Conservation (phyloP, 257 asterid genomes). For the Solanum bulbocastanum region DNA sequence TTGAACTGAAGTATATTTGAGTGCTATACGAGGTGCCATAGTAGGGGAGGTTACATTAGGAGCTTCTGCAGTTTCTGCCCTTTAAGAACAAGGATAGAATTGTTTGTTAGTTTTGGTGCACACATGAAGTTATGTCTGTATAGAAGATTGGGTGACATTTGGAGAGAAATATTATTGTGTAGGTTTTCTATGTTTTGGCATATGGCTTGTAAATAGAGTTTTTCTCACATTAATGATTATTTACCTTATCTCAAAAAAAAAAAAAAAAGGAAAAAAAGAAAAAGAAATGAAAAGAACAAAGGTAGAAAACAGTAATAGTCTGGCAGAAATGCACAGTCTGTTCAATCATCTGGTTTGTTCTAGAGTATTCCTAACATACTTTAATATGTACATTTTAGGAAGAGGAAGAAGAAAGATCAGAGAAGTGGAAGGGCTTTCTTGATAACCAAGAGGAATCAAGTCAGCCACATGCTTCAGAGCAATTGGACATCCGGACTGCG, state of each 20-base stretch:
- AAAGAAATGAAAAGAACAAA: neutral
- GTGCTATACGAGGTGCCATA: neutral
- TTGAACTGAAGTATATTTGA: neutral
- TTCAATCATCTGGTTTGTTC: neutral
- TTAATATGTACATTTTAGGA: conserved; percentile 31
- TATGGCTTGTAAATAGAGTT: neutral
- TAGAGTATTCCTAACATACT: conserved; percentile 4
- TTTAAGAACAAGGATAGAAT: neutral
- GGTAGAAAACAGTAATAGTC: neutral
- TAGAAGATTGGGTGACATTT: neutral
- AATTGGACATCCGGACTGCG: conserved; percentile 11
- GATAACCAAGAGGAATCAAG: conserved; percentile 40
- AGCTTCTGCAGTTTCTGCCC: neutral
- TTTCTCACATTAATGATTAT: neutral
- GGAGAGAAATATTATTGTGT: neutral
- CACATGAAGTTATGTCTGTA: neutral
- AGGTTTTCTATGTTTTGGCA: neutral
- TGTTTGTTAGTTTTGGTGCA: neutral
- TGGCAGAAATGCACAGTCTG: neutral
- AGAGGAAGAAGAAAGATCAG: conserved; percentile 80
- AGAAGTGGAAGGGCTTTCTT: conserved; percentile 73
- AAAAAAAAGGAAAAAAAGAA: neutral
- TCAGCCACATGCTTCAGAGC: conserved; percentile 13
- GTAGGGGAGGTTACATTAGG: neutral
- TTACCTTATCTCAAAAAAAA: neutral